Conservation (phyloP, 2,329 filamentous ascomycete species). For the Xylaria polymorpha region DNA sequence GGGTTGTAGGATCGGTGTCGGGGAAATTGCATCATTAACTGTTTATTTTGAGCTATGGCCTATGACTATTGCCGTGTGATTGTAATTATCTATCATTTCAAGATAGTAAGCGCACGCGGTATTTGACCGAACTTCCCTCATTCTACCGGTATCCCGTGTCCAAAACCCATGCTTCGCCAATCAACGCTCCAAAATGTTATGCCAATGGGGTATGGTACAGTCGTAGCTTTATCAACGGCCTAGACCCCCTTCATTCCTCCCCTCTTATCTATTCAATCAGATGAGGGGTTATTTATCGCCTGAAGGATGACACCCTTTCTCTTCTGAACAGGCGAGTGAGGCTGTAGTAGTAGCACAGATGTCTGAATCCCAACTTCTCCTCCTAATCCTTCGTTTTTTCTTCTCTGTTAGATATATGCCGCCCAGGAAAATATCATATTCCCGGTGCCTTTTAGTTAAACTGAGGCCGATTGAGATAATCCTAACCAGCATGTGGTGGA, state of each 20-base stretch:
- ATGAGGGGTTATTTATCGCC: too few species aligned
- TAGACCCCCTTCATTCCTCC: background rate
- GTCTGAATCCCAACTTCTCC: background rate
- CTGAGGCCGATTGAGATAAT: background rate
- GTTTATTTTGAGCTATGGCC: background rate
- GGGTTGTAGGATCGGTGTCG: background rate
- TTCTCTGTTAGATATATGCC: background rate
- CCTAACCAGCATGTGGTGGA: too few species aligned
- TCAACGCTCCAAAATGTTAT: background rate
- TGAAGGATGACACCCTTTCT: background rate
- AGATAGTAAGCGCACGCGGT: background rate
- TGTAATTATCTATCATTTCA: background rate
- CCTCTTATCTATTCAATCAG: background rate
- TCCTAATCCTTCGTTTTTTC: background rate
- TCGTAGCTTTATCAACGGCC: background rate
- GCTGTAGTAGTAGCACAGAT: background rate
- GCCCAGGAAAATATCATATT: background rate
- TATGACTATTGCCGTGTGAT: background rate
- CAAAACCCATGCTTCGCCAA: background rate
- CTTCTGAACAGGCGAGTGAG: background rate
- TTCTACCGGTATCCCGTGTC: background rate
- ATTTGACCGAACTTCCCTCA: background rate
- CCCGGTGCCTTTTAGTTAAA: background rate
- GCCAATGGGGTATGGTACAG: background rate
- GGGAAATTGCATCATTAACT: conserved; percentile 17